These are phyloP conservation scores for Saccharomyces hybrid DNA, from an alignment of 1,139 yeast species.

Conservation along the genomic window DNA sequence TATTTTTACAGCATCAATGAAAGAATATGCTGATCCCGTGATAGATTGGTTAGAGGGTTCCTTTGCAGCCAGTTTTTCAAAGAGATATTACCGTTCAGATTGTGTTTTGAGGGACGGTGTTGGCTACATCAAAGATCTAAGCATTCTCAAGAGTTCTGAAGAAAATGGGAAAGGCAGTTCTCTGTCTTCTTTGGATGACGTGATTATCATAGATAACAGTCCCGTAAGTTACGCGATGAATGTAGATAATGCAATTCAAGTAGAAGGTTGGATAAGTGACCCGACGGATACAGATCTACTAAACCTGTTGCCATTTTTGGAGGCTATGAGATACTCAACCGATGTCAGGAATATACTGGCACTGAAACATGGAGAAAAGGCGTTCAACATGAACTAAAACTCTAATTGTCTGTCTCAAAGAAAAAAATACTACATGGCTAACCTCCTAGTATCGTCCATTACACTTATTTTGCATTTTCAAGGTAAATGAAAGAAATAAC, in stretches of 20 bases:
- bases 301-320: constrained; percentile 70
- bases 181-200: constrained; percentile 50
- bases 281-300: constrained; percentile 78
- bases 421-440: neutral
- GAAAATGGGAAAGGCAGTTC: constrained; percentile 4
- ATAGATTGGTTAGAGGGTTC: constrained; percentile 72
- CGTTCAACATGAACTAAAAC: constrained; percentile 34
- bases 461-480: neutral
- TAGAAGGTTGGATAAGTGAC: constrained; percentile 97
- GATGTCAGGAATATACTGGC: constrained; percentile 83
- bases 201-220: constrained; percentile 82
- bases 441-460: neutral
- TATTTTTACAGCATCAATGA: constrained; percentile 87
- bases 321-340: constrained; percentile 68
- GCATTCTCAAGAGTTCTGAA: constrained; percentile 34
- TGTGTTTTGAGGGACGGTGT: constrained; percentile 71
- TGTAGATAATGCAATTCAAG: constrained; percentile 79
- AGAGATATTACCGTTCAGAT: constrained; percentile 68
- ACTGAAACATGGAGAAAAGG: constrained; percentile 66
- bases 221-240: constrained; percentile 82
- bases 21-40: constrained; percentile 95
- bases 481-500: neutral
- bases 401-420: neutral
- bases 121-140: constrained; percentile 82
- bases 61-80: constrained; percentile 26